Conservation (phyloP, 306 rosid genomes). For the Quercus glauca region DNA sequence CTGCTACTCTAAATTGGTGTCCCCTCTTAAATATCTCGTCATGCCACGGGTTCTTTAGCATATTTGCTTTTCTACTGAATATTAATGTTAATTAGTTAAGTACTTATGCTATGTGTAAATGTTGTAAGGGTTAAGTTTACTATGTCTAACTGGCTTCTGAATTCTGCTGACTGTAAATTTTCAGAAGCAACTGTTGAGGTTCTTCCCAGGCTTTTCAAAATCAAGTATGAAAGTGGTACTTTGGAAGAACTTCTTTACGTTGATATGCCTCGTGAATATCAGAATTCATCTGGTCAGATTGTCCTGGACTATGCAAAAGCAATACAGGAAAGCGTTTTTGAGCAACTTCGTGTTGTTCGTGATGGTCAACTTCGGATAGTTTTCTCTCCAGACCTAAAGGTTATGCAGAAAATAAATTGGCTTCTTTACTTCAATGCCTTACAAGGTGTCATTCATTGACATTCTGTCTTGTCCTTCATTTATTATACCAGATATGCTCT, state of each 20-base stretch:
- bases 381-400: slow-evolving; percentile 92
- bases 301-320: slow-evolving; percentile 97
- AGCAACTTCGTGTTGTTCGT: slow-evolving; percentile 98
- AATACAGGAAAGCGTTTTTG: slow-evolving; percentile 97
- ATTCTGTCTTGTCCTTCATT: slow-evolving; percentile 15
- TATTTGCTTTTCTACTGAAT: slow-evolving; percentile 6
- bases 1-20: not conserved
- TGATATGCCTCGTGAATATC: slow-evolving; percentile 99
- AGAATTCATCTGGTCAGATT: slow-evolving; percentile 91
- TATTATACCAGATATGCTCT: slow-evolving; percentile 72
- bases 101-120: slow-evolving; percentile 5
- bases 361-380: slow-evolving; percentile 97
- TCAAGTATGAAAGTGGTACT: slow-evolving; percentile 98
- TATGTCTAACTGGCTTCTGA: slow-evolving; percentile 23
- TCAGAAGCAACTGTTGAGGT: slow-evolving; percentile 96
- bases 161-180: slow-evolving; percentile 26
- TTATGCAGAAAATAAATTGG: slow-evolving; percentile 19
- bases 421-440: not conserved
- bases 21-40: not conserved
- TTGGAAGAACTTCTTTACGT: slow-evolving; percentile 94
- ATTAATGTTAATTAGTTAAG: not conserved
- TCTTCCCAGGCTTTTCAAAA: slow-evolving; percentile 95
- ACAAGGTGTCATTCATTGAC: slow-evolving; percentile 7
- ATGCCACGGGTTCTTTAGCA: not conserved
- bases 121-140: not conserved